A percentile compares a stretch with the other conserved stretches of the same genome.
These are phyloP conservation scores for Prunus salicina DNA, from an alignment of 306 rosid genomes.

Conservation along the genomic window DNA sequence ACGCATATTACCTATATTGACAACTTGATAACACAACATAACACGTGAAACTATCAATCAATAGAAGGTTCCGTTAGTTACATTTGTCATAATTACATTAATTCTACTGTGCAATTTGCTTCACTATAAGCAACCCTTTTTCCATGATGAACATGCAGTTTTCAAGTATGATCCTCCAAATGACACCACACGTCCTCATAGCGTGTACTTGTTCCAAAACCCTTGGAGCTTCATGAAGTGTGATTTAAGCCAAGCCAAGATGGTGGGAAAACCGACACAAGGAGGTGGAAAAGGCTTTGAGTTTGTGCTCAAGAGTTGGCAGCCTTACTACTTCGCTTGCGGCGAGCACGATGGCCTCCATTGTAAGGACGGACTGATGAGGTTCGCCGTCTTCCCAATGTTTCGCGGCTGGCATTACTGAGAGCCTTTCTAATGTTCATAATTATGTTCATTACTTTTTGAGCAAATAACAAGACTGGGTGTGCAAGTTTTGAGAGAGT, in stretches of 20 bases:
- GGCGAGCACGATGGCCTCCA: slow-evolving; percentile 56
- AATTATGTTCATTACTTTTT: background rate
- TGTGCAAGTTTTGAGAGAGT: background rate
- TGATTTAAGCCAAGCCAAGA: slow-evolving; percentile 42
- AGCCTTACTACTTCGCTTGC: slow-evolving; percentile 62
- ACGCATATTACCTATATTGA: background rate
- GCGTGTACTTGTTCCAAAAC: slow-evolving; percentile 50
- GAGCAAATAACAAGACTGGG: slow-evolving; percentile 4
- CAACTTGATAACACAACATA: background rate
- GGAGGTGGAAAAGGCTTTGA: slow-evolving; percentile 55
- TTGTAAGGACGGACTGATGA: slow-evolving; percentile 65
- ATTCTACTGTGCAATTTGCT: background rate
- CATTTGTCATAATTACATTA: background rate
- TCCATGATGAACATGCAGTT: slow-evolving; percentile 28
- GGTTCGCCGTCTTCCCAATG: slow-evolving; percentile 56
- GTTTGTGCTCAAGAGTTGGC: slow-evolving; percentile 46
- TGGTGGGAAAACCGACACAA: slow-evolving; percentile 35
- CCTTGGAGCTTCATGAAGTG: slow-evolving; percentile 49
- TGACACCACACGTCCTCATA: slow-evolving; percentile 40
- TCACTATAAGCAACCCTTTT: background rate
- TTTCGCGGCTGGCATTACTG: slow-evolving; percentile 33
- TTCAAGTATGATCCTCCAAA: slow-evolving; percentile 73
- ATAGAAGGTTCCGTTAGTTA: no score
- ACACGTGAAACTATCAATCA: background rate
- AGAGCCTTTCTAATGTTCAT: background rate